Evolutionary conservation across 768 basidiomycete genomes (phyloP), one percentile per base, ranked within the genome.

Genomic region (Nidula microcarpa): DNA sequence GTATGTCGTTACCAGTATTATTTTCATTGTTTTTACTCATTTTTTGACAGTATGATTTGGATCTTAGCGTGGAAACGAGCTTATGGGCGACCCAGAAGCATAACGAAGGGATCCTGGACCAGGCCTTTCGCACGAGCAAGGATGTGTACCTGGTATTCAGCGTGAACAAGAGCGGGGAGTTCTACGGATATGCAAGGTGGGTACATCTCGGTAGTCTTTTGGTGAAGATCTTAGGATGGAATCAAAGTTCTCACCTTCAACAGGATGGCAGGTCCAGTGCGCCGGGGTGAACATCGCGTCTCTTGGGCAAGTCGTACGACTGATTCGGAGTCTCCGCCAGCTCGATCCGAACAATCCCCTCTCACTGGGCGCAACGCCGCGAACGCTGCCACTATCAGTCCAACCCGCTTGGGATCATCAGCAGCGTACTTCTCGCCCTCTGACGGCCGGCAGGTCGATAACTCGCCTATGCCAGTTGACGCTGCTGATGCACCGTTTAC

Each of bases 71-170:
- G 23, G 74, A 87, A 64, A 79, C 78, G 11, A 88, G 90, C 1
- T 51, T 90, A 1, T 98, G 96, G 96, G 89, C 91, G 44, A 98
- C 95, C 1, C 96, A 98, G 70, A 79, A 76, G 59, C 94, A 96
- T 70, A 97, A 96, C 62, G 93, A 97, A 69, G 84, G 82, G 7
- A 84, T 96, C 47, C 74, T 97, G 13, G 94, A 98, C 58, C 92
- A 92, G 66, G 95, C 96, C 0, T 98, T 77, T 67, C 85, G 94
- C n/a, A 97, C 93, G 2, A 87, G 88, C 56, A 79, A 81, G 57
- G 90, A 95, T 23, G 95, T 98, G 3, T 89, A 78, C 62, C 78
- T 98, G 43, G 85, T 98, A 53, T 98, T 98, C 60, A 82, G 94
- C 35, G 96, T 91, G 14, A 98, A 98, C 71, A 92, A 89, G 65